Base-by-base conservation (phyloP, 2,329 filamentous ascomycete genomes). In the Ascochyta clinopodiicola region DNA sequence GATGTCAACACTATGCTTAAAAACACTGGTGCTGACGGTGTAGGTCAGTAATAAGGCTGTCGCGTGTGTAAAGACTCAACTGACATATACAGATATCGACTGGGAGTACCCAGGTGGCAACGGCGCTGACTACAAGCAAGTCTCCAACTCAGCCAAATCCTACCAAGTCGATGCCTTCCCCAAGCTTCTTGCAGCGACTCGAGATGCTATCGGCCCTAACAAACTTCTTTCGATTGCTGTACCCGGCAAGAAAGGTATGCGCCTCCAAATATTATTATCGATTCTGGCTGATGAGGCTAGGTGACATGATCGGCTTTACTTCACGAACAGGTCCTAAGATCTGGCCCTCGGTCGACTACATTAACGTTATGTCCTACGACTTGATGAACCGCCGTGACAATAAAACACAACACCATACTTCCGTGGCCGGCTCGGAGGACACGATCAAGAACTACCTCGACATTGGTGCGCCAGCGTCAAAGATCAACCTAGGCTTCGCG, bases 301-400 rank as follows among this genome's bases (percentile, higher is more conserved):
- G 42, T 12, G 88, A 91, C 66, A 88, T 90, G 85, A 82, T 90
- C 4, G 87, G 86, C n/a, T 90, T 84, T 68, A 88, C 82, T 0
- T 57, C 76, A 5, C 72, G 81, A 22, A 83, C 84, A 7, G 78
- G 86, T 0, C 85, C 85, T 1, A 75, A 79, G 52, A 88, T 90
- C 61, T 84, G 83, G 77, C 69, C 76, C 12, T 78, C 80, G 1
- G 81, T 90, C 17, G 86, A 91, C 68, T 88, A 86, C 66, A 79
- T 90, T 66, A 90, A 90, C 63, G 64, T 91, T 60, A 90, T 90
- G 88, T 81, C 83, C 1, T 91, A 91, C 70, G 88, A 91, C 67
- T 70, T 91, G 43, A 88, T 89, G 82, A 90, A 90, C 75, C 66
- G 88, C 31, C 85, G 89, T 31, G 85, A 90, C 74, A 85, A 74